Evolutionary conservation across 108 stramenopile species (phyloP).

Genomic region (Cyclotella cryptica): DNA sequence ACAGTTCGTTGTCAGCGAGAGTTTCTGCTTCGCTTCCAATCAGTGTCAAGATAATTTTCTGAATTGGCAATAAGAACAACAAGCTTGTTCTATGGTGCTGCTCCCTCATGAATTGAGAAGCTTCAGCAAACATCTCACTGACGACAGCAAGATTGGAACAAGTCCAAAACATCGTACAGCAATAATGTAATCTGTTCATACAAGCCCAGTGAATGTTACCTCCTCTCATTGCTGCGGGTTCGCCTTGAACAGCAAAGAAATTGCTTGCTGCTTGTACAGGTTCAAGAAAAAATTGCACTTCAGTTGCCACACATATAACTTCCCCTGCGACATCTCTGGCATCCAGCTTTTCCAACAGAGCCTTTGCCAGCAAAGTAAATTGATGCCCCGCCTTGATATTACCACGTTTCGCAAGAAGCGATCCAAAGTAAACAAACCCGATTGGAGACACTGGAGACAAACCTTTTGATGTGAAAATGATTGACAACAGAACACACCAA

Average conservation of each 20-base stretch:
- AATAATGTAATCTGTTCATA: not conserved
- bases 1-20: not conserved
- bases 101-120: slow-evolving; percentile 4
- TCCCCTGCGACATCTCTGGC: not conserved
- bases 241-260: not conserved
- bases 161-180: slow-evolving; percentile 2
- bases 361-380: slow-evolving; percentile 11
- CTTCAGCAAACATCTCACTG: not conserved
- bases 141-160: slow-evolving; percentile 2
- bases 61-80: not conserved
- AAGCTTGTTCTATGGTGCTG: not conserved
- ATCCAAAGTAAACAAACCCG: slow-evolving; percentile 26
- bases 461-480: not conserved
- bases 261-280: slow-evolving; percentile 16
- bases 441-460: slow-evolving; percentile 19
- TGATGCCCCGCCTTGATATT: slow-evolving; percentile 16
- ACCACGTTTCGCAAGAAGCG: not conserved
- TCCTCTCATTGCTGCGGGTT: not conserved
- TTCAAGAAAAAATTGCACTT: slow-evolving; percentile 6
- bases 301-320: not conserved
- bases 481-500: no score
- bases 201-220: slow-evolving; percentile 12
- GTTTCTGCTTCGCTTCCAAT: slow-evolving; percentile 1
- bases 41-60: not conserved
- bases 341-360: slow-evolving; percentile 1